A percentile compares a stretch with the other conserved stretches of the same genome.
These are phyloP conservation scores for Tolypocladium tropicale DNA, from an alignment of 2,329 filamentous ascomycete genomes.

Conservation along the genomic window DNA sequence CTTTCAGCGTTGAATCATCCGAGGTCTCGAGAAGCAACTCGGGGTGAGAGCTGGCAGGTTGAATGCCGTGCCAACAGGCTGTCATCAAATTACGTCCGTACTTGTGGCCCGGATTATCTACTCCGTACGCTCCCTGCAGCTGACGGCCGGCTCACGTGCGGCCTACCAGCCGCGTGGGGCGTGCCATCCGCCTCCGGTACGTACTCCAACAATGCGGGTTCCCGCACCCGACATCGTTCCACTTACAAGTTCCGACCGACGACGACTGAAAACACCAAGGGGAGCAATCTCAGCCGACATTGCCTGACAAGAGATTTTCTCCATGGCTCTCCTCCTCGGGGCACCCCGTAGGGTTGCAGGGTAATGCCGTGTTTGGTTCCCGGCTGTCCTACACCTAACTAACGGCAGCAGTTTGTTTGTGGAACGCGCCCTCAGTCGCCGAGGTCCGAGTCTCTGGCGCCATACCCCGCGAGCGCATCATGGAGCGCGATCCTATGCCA, in stretches of 20 bases:
- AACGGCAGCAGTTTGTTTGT: background rate
- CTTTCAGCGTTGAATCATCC: background rate
- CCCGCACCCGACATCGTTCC: background rate
- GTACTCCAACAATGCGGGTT: background rate
- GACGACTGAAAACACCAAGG: too few relatives aligned
- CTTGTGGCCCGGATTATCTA: constrained; percentile 7
- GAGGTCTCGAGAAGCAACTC: background rate
- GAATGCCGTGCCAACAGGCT: background rate
- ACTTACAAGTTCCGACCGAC: background rate
- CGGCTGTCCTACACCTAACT: background rate
- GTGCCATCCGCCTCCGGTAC: background rate
- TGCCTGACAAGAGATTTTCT: background rate
- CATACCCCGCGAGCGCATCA: background rate
- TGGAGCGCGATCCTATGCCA: constrained; percentile 5
- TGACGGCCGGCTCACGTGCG: background rate
- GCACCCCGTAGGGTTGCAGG: background rate
- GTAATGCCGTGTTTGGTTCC: background rate
- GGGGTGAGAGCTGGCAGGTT: background rate
- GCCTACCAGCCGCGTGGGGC: background rate
- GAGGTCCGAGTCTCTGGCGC: constrained; percentile 1
- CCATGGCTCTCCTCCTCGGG: background rate
- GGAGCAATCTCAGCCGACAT: background rate
- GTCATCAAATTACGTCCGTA: constrained; percentile 3
- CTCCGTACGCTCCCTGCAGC: background rate
- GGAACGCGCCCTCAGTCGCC: background rate